These are phyloP conservation scores for Conticribra weissflogii DNA, from an alignment of 108 stramenopile genomes.

Conservation along the genomic window DNA sequence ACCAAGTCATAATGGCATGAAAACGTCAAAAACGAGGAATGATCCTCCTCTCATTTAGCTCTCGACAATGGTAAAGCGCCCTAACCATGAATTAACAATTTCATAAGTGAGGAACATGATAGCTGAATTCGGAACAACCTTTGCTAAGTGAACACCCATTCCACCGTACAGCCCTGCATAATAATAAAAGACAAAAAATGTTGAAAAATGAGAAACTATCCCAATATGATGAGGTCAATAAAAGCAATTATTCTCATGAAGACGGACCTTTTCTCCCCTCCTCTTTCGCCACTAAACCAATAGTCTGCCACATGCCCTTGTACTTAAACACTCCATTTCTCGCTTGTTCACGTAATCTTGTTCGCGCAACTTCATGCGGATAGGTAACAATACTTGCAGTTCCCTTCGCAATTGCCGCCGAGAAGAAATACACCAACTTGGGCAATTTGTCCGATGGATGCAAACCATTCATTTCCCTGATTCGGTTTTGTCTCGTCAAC, in stretches of 20 bases:
- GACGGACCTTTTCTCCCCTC: conserved; percentile 70
- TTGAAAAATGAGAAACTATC: not conserved
- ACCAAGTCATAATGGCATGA: too few species aligned
- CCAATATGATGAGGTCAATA: too few species aligned
- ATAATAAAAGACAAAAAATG: not conserved
- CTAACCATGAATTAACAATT: conserved; percentile 71
- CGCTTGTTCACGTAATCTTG: conserved; percentile 91
- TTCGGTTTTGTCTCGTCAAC: conserved; percentile 56
- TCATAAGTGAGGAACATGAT: conserved; percentile 93
- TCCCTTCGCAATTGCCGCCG: conserved; percentile 85
- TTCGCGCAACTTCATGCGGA: conserved; percentile 96
- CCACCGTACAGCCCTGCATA: conserved; percentile 76
- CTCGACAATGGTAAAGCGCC: conserved; percentile 59
- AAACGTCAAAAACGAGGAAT: too few species aligned
- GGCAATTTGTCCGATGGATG: conserved; percentile 70
- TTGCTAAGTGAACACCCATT: conserved; percentile 90
- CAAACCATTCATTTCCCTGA: conserved; percentile 57
- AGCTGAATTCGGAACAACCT: conserved; percentile 95
- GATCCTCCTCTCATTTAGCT: not conserved
- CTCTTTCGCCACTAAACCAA: conserved; percentile 85
- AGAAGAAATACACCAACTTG: conserved; percentile 67
- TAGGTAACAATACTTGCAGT: conserved; percentile 84
- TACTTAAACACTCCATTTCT: conserved; percentile 90
- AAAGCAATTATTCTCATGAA: too few species aligned
- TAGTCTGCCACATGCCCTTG: conserved; percentile 92